Evolutionary conservation across 2,329 filamentous ascomycete species (phyloP), one percentile per base, ranked within the genome.

Genomic region (Neospermospora avenae): DNA sequence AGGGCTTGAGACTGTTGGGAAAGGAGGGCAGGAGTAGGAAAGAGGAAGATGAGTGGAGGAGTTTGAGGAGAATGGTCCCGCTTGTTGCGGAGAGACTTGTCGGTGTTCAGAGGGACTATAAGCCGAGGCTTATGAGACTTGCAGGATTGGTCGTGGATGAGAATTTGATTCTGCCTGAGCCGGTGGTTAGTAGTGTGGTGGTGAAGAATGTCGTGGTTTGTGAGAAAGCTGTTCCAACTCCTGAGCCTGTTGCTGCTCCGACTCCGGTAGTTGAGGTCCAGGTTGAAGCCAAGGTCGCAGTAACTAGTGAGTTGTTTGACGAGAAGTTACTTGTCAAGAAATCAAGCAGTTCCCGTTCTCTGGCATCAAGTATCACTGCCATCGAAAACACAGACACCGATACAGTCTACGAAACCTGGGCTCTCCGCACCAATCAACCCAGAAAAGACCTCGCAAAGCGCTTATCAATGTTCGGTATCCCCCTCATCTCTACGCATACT

Each of bases 91-190:
- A 63, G 57, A 61, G 63, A 37, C 18, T 65, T 24, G 51, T 57
- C 16, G 63, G 63, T 49, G 63, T 65, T 0, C 51, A 57, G 45
- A 63, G 45, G 42, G 63, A 65, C 45, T 65, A 65, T 56, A 44
- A 52, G 3, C 60, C 60, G 0, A 55, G 61, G 44, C 46, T 63
- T 37, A 63, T 52, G 35, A 46, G 28, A 16, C 25, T 59, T 42
- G 31, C 18, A 28, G 54, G 45, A 8, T 13, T 14, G 31, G 44
- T 54, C 39, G 34, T 25, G n/a, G 35, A 35, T 28, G 55, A 55
- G 18, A 39, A 41, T 20, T 10, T 54, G 51, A 14, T 41, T 4
- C 34, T 55, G 16, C 41, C 56, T 22, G 58, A 25, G 22, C 18
- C 42, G 14, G n/a, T 42, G 25, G 14, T 13, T n/a, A 39, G 52